Evolutionary conservation across 345 rosid genomes (phyloP), one percentile per base, ranked within the genome.

Genomic region (Balakata baccata): DNA sequence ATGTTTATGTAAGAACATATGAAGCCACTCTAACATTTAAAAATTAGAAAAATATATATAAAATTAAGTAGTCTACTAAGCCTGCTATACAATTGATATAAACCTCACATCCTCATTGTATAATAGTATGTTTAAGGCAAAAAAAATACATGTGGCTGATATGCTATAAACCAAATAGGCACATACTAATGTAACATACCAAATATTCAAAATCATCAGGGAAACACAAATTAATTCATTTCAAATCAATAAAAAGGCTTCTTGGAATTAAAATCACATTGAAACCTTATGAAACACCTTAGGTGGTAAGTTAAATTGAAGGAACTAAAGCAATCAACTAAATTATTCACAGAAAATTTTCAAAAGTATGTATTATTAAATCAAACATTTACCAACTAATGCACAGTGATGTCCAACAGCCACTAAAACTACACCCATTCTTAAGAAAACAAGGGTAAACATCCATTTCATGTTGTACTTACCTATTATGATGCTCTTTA

Each of bases 401-500:
- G 43, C n/a, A 51, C 18, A 39, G 60, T 62, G 34, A 47, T 29
- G 49, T 51, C 34, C 38, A 72, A 51, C 20, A 49, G 47, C 68
- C 37, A 50, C 11, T 63, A n/a, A 51, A 49, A 72, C 6, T 14
- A 18, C 49, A 59, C 22, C 14, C 11, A 49, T 37, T 62, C 51
- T 29, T 29, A 7, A 64, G 10, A 25, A 41, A 18, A 49, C 60
- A 41, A 51, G 64, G 56, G 8, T 37, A 37, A 50, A 50, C 11
- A 62, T 72, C 75, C 50, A 72, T 49, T 62, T 16, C 41, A 73
- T n/a, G 14, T 3, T 6, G 38, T 22, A 41, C 17, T n/a, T 86
- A 92, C 97, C 91, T 92, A 76, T 92, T 92, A 69, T 88, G 90
- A 74, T 92, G 93, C 74, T 92, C 94, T 80, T 85, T 85, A 63